phyloP scores from a whole-genome alignment of 108 stramenopile species.

The Cylindrotheca fusiformis region DNA sequence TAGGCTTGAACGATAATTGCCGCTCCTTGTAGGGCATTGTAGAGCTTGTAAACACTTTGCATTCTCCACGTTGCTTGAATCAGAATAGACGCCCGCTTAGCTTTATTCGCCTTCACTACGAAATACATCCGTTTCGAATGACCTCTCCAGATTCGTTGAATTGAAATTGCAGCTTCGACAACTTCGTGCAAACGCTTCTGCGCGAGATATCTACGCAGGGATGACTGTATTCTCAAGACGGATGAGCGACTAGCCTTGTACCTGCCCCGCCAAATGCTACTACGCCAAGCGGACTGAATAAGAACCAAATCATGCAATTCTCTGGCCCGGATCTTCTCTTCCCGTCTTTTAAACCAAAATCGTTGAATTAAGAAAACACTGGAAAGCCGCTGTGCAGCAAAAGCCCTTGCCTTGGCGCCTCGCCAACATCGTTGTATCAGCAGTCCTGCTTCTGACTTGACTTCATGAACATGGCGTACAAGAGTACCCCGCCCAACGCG shows the following conservation, averaged over 20 bases:
- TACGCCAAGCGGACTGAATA: not conserved
- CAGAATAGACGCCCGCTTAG: not conserved
- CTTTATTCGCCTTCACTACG: too few species aligned
- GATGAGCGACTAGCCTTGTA: not conserved
- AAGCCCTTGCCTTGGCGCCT: too few species aligned
- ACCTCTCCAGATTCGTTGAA: too few species aligned
- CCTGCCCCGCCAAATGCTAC: not conserved
- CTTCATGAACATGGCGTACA: not conserved
- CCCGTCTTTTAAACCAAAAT: too few species aligned
- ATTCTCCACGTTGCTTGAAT: constrained; percentile 8
- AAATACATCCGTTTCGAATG: too few species aligned
- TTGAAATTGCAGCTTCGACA: not conserved
- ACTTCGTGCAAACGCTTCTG: not conserved
- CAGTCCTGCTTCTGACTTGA: not conserved
- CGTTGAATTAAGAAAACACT: too few species aligned
- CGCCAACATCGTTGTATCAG: not conserved
- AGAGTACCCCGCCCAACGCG: not conserved
- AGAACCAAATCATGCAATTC: too few species aligned
- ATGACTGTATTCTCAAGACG: not conserved
- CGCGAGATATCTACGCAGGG: not conserved
- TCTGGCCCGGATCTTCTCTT: too few species aligned
- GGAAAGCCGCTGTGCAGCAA: too few species aligned
- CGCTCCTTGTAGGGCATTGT: too few species aligned
- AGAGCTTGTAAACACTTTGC: too few species aligned
- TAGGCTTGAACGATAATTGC: not conserved